A percentile compares a stretch with the other conserved stretches of the same genome.
phyloP scores from a whole-genome alignment of 2,329 filamentous ascomycete species.

The Didymella segeticola region DNA sequence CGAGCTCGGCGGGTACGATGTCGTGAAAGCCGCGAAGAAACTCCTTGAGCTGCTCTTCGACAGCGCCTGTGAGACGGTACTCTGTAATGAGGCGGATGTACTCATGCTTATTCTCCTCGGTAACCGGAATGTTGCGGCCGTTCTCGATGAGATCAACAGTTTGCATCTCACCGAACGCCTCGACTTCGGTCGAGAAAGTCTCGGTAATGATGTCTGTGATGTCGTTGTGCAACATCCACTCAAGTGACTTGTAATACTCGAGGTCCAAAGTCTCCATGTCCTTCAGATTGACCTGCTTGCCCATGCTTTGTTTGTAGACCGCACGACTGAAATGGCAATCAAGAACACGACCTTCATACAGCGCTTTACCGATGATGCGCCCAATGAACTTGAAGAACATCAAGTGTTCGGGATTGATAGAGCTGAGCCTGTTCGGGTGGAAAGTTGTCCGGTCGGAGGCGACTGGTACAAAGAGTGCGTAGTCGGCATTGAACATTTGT shows the following conservation, averaged over 20 bases:
- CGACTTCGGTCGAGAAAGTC: constrained; percentile 92
- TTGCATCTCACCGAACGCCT: constrained; percentile 89
- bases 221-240: constrained; percentile 99
- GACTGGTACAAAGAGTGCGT: constrained; percentile 93
- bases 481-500: constrained; percentile 99
- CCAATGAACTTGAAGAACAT: constrained; percentile 99
- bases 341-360: constrained; percentile 93
- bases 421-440: constrained; percentile 94
- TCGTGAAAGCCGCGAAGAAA: constrained; percentile 98
- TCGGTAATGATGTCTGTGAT: constrained; percentile 98
- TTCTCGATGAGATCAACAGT: constrained; percentile 86
- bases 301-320: constrained; percentile 96
- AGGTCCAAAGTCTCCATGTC: constrained; percentile 99
- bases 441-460: constrained; percentile 98
- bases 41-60: constrained; percentile 90
- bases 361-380: constrained; percentile 94
- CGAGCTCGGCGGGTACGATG: constrained; percentile 91
- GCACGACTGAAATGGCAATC: constrained; percentile 99
- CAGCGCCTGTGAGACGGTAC: constrained; percentile 88
- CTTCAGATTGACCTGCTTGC: constrained; percentile 94
- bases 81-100: constrained; percentile 95
- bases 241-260: constrained; percentile 97
- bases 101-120: constrained; percentile 97
- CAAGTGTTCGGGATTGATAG: constrained; percentile 92
- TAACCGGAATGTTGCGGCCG: constrained; percentile 90